Evolutionary conservation across 495 filamentous ascomycete genomes (phyloP).

Genomic region (Thermothielavioides terrestris): DNA sequence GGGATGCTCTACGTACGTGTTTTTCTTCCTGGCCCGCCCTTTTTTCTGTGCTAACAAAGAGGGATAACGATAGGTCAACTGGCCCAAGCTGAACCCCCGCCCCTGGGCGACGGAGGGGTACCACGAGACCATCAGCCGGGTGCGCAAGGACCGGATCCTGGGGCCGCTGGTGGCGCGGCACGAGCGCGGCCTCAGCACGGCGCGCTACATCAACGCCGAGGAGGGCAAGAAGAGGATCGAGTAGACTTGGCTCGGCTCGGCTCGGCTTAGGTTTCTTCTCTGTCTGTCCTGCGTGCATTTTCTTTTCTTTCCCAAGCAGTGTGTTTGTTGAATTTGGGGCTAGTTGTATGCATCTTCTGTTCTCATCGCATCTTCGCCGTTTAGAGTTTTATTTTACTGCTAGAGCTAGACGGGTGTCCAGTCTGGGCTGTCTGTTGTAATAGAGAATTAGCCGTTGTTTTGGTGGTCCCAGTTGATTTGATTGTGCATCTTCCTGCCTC

Average conservation of each 20-base stretch:
- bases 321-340: too few relatives aligned
- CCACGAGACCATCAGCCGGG: constrained; percentile 72
- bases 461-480: too few relatives aligned
- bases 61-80: constrained; percentile 68
- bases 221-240: constrained; percentile 97
- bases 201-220: constrained; percentile 70
- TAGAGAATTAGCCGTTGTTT: too few relatives aligned
- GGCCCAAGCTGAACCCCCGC: constrained; percentile 89
- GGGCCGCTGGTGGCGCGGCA: constrained; percentile 63
- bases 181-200: constrained; percentile 69
- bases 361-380: too few relatives aligned
- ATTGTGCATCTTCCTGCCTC: too few relatives aligned
- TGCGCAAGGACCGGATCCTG: constrained; percentile 65
- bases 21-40: neutral
- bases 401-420: too few relatives aligned
- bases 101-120: constrained; percentile 79
- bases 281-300: too few relatives aligned
- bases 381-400: neutral
- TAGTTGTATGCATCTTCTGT: too few relatives aligned
- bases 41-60: constrained; percentile 9
- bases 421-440: too few relatives aligned
- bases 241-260: constrained; percentile 27
- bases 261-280: neutral
- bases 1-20: constrained; percentile 86
- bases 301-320: too few relatives aligned